Evolutionary conservation across 2,329 filamentous ascomycete species (phyloP).

Genomic region (Didymellaceae sp.): DNA sequence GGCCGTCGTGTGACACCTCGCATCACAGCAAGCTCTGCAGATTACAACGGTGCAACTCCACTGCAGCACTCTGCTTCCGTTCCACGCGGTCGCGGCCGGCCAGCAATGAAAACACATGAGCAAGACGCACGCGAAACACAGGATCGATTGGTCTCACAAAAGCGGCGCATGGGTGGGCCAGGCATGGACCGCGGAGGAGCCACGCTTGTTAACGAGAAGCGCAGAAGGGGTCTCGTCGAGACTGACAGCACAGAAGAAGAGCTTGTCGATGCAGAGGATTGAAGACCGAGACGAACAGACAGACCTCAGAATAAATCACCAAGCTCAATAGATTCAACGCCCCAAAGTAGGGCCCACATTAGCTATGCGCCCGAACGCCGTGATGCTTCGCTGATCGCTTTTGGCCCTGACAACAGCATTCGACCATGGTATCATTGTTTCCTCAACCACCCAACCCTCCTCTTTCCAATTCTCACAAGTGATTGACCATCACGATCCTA

Average conservation of each 20-base stretch:
- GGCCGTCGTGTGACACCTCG: conserved; percentile 58
- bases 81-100: conserved; percentile 42
- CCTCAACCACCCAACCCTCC: neutral
- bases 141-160: conserved; percentile 56
- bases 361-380: conserved; percentile 18
- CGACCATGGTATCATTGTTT: conserved; percentile 19
- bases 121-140: conserved; percentile 55
- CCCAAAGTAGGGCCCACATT: neutral
- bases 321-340: conserved; percentile 12
- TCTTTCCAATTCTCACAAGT: neutral
- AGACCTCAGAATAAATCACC: neutral
- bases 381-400: conserved; percentile 14
- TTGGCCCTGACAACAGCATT: neutral
- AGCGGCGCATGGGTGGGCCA: conserved; percentile 58
- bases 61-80: conserved; percentile 27
- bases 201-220: conserved; percentile 59
- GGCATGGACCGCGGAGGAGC: conserved; percentile 62
- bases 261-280: conserved; percentile 42
- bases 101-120: conserved; percentile 41
- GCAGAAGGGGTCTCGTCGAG: conserved; percentile 58
- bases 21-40: conserved; percentile 34
- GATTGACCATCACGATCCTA: conserved; percentile 9
- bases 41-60: conserved; percentile 7
- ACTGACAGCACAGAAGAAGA: conserved; percentile 59
- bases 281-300: neutral